Percentiles rank a stretch among this genome's conserved stretches.
Conservation (phyloP, 1,284 basidiomycete species). For the Ganoderma boninense region DNA sequence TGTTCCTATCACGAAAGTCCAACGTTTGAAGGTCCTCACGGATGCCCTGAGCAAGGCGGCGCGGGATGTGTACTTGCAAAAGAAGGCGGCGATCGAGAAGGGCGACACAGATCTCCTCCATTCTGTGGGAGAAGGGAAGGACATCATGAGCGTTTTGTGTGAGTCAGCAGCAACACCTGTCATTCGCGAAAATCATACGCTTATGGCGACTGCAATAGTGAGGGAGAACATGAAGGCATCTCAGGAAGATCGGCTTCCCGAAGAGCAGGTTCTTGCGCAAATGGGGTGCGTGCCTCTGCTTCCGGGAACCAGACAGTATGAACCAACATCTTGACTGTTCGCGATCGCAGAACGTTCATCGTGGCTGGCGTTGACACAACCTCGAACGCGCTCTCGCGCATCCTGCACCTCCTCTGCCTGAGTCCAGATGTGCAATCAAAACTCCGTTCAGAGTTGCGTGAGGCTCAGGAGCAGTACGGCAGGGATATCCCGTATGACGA, state of each 20-base stretch:
- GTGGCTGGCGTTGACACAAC: slow-evolving; percentile 40
- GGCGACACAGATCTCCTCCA: slow-evolving; percentile 26
- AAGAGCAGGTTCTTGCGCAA: slow-evolving; percentile 44
- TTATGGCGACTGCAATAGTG: not conserved
- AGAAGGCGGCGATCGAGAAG: slow-evolving; percentile 54
- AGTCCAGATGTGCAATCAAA: slow-evolving; percentile 18
- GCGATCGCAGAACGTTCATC: slow-evolving; percentile 32
- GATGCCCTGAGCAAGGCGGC: slow-evolving; percentile 48
- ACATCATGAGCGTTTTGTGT: slow-evolving; percentile 39
- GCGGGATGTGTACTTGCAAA: slow-evolving; percentile 46
- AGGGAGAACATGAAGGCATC: slow-evolving; percentile 13
- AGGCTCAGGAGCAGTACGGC: slow-evolving; percentile 18
- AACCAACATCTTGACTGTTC: not conserved
- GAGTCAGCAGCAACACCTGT: not conserved
- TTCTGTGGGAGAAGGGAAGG: slow-evolving; percentile 34
- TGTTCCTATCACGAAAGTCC: slow-evolving; percentile 3
- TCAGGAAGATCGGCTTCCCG: slow-evolving; percentile 38
- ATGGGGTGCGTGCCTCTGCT: slow-evolving; percentile 39
- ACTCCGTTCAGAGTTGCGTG: slow-evolving; percentile 35
- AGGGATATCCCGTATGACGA: slow-evolving; percentile 40
- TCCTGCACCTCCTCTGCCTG: slow-evolving; percentile 31
- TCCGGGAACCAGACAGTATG: no score
- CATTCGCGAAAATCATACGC: no score
- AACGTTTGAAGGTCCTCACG: slow-evolving; percentile 30
- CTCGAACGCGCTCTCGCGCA: slow-evolving; percentile 38